Evolutionary conservation across 305 asterid genomes (phyloP).

Genomic region (Fraxinus angustifolia): DNA sequence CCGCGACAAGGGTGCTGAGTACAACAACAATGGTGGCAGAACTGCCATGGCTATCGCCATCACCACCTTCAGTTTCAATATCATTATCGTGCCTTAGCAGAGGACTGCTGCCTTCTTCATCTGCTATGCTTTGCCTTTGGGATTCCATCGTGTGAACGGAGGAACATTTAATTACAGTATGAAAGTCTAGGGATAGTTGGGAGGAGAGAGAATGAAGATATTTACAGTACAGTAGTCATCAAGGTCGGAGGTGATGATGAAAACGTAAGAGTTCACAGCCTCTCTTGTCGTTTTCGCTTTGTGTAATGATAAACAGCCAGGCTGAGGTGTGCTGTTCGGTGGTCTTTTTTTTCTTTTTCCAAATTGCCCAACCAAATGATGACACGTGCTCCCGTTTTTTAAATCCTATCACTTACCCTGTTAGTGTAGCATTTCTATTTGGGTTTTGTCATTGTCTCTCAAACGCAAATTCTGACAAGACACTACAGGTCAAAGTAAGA

Average conservation of each 20-base stretch:
- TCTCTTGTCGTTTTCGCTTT: background rate
- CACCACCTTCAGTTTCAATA: constrained; percentile 22
- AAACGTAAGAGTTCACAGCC: background rate
- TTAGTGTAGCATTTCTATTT: background rate
- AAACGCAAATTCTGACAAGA: background rate
- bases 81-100: constrained; percentile 26
- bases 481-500: background rate
- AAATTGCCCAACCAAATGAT: no score
- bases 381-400: no score
- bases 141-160: constrained; percentile 27
- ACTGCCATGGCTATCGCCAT: constrained; percentile 23
- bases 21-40: constrained; percentile 50
- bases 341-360: no score
- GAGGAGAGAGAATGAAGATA: background rate
- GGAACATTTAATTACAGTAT: background rate
- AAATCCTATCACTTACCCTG: no score
- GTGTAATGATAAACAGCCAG: no score
- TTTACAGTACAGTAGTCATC: background rate
- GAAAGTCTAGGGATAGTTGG: background rate
- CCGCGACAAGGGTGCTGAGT: constrained; percentile 65
- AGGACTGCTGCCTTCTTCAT: constrained; percentile 25
- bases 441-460: background rate
- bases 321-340: no score
- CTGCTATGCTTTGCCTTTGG: constrained; percentile 1
- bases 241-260: background rate